phyloP scores from a whole-genome alignment of 345 rosid species.

The Jatropha curcas region DNA sequence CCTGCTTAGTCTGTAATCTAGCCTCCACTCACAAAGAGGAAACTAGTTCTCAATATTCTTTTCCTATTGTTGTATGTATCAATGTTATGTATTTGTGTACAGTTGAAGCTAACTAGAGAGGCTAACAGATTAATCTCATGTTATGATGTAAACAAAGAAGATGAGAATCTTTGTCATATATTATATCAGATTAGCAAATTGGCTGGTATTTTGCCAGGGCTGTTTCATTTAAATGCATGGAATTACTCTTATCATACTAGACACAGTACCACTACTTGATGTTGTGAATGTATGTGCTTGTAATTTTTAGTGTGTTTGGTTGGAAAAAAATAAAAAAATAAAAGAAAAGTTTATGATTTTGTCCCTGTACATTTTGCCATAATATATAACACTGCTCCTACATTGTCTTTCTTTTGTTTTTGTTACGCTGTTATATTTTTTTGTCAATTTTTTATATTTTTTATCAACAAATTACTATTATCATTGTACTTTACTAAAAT shows the following conservation, averaged over 20 bases:
- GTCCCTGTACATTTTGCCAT: too few relatives aligned
- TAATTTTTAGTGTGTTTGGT: neutral
- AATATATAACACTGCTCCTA: too few relatives aligned
- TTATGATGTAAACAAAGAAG: slow-evolving; percentile 2
- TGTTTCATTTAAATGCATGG: neutral
- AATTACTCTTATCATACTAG: neutral
- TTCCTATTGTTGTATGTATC: slow-evolving; percentile 27
- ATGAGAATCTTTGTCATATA: neutral
- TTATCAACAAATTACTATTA: too few relatives aligned
- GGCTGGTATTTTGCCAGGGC: neutral
- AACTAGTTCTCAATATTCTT: neutral
- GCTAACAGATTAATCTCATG: neutral
- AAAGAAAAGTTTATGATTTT: too few relatives aligned
- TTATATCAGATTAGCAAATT: neutral
- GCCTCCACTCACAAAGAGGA: neutral
- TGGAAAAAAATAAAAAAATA: neutral
- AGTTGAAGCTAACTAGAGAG: slow-evolving; percentile 28
- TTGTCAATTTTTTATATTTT: too few relatives aligned
- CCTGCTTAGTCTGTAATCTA: slow-evolving; percentile 11
- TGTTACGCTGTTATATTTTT: too few relatives aligned
- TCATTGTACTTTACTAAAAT: too few relatives aligned
- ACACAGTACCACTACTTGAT: too few relatives aligned
- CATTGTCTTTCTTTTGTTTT: too few relatives aligned
- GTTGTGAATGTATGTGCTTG: neutral
- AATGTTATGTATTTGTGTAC: slow-evolving; percentile 27